Conservation (phyloP, 768 basidiomycete genomes). For the Auricularia sp. region DNA sequence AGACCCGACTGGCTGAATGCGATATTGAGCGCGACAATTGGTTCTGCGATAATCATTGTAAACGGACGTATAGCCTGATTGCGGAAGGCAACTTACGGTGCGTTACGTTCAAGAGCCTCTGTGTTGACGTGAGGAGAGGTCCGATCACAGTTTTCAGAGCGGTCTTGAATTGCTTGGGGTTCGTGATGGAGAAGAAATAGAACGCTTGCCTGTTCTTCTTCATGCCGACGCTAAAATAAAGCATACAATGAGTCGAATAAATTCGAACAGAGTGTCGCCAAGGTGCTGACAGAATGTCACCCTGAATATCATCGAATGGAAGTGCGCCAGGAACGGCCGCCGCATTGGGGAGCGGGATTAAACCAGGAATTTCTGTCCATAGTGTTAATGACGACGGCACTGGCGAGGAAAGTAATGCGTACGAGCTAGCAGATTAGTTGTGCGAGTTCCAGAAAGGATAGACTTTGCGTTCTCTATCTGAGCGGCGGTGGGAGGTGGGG, state of each 20-base stretch:
- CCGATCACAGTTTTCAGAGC: not conserved
- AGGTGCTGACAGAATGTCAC: not conserved
- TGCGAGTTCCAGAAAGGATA: too few species aligned
- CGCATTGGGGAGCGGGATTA: not conserved
- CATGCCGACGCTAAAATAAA: conserved; percentile 33
- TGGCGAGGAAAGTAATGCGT: too few species aligned
- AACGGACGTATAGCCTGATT: not conserved
- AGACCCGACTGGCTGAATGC: conserved; percentile 8
- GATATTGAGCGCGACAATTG: conserved; percentile 7
- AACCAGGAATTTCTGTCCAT: not conserved
- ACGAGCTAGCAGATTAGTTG: too few species aligned
- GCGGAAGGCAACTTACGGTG: not conserved
- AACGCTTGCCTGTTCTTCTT: conserved; percentile 44
- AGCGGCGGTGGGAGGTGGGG: too few species aligned
- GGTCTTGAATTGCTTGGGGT: conserved; percentile 33
- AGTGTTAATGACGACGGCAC: too few species aligned
- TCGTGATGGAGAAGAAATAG: conserved; percentile 41
- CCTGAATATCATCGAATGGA: not conserved
- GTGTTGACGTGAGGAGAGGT: not conserved
- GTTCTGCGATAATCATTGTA: not conserved
- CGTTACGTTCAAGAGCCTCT: not conserved
- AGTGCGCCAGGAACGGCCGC: not conserved
- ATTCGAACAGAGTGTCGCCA: not conserved
- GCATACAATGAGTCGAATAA: conserved; percentile 12
- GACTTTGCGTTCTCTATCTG: too few species aligned